These are phyloP conservation scores for Chaetoscypha palmicola DNA, from an alignment of 2,329 filamentous ascomycete species.

Conservation along the genomic window DNA sequence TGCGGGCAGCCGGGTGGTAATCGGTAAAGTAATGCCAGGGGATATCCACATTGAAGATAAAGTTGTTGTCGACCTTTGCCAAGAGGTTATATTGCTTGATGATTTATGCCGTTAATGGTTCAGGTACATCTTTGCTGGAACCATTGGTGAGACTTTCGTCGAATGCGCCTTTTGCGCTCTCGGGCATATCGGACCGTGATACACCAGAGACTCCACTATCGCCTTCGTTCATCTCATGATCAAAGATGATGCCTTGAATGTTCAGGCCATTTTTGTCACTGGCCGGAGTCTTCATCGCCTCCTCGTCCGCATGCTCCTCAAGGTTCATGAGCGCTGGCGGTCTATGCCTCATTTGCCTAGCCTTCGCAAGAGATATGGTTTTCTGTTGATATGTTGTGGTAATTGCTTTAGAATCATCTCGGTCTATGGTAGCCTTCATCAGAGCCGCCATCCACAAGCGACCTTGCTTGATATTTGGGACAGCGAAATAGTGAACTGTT, in stretches of 20 bases:
- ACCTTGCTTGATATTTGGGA: conserved; percentile 81
- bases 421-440: conserved; percentile 98
- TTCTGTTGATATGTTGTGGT: conserved; percentile 95
- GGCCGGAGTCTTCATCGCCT: conserved; percentile 25
- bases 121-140: conserved; percentile 2
- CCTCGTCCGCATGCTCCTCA: conserved; percentile 38
- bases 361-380: conserved; percentile 88
- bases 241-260: conserved; percentile 30
- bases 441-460: conserved; percentile 96
- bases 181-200: conserved; percentile 22
- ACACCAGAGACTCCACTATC: conserved; percentile 31
- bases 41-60: conserved; percentile 13
- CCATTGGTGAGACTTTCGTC: conserved; percentile 11
- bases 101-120: conserved; percentile 20
- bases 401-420: conserved; percentile 71
- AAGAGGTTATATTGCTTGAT: conserved; percentile 7
- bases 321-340: conserved; percentile 81
- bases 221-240: conserved; percentile 26
- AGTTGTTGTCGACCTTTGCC: too few relatives aligned
- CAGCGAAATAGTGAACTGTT: conserved; percentile 94
- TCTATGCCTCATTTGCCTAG: conserved; percentile 77
- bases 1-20: conserved; percentile 9
- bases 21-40: conserved; percentile 2
- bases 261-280: conserved; percentile 29
- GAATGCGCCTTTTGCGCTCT: conserved; percentile 14